Base-by-base conservation (phyloP, 768 basidiomycete genomes). In the Cyathus striatus region DNA sequence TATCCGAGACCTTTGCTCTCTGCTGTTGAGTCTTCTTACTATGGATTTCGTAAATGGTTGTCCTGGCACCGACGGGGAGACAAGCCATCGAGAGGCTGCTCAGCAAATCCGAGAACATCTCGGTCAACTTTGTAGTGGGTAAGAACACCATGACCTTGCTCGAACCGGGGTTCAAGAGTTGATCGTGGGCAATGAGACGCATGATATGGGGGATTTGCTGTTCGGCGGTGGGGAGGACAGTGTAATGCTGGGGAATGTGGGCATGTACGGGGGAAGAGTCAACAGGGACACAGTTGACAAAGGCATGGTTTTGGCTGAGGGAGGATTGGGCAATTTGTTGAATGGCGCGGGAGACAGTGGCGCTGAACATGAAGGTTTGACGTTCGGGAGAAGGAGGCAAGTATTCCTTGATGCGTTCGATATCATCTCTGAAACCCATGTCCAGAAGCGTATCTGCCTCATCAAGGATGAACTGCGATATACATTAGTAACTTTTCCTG, bases 341-440 rank as follows among this genome's bases (percentile, higher is more conserved):
- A 48, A 96, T 84, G 3, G 73, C 72, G 3, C 61, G 69, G 1
- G 87, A 83, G 25, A 94, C 80, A 2, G 91, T 94, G 18, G 93
- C 92, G 12, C 88, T 90, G 65, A 95, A 93, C 43, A 97, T 70
- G 66, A 95, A 84, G 0, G 92, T 95, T 57, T 94, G 92, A n/a
- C 91, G 81, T 41, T 78, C 58, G 0, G 83, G 77, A 1, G 64
- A 53, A 16, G 67, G 65, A 6, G 86, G 83, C n/a, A 94, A 69
- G 53, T 69, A 73, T 3, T 66, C 56, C 22, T 75, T 62, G 52
- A 95, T 90, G 1, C 74, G 78, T 17, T 87, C 79, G 23, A 97
- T 80, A 53, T 95, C 93, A 18, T 83, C 76, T 3, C 86, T 77
- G 76, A 95, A 96, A 51, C 93, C 93, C 84, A 93, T 86, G 44